phyloP scores from a whole-genome alignment of 2,329 filamentous ascomycete genomes.

The Colletotrichum sojae region DNA sequence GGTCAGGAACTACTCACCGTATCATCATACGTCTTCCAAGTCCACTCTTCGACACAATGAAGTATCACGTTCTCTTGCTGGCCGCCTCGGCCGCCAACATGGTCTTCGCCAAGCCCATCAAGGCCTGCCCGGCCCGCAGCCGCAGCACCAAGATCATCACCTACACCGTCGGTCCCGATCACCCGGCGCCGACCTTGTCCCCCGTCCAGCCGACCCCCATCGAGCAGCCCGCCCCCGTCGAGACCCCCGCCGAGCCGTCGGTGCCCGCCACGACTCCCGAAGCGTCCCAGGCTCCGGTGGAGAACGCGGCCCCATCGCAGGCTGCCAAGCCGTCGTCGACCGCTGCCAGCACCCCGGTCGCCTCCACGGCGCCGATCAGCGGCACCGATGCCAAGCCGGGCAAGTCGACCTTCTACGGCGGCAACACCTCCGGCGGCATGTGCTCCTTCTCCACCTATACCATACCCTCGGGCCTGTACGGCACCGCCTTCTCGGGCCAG shows the following conservation, averaged over 20 bases:
- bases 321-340: conserved; percentile 4
- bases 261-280: conserved; percentile 18
- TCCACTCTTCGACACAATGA: conserved; percentile 39
- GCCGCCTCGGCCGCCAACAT: conserved; percentile 38
- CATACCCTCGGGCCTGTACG: conserved; percentile 70
- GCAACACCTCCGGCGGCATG: conserved; percentile 70
- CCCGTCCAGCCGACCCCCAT: conserved; percentile 26
- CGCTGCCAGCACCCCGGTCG: conserved; percentile 19
- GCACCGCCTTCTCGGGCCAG: conserved; percentile 72
- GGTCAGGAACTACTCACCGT: conserved; percentile 1
- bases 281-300: conserved; percentile 11
- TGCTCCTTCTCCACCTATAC: conserved; percentile 76
- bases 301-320: conserved; percentile 10
- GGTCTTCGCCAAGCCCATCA: conserved; percentile 37
- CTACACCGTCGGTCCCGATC: conserved; percentile 6
- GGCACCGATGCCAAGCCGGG: conserved; percentile 45
- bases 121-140: conserved; percentile 18
- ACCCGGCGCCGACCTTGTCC: conserved; percentile 14
- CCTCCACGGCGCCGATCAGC: conserved; percentile 19
- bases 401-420: conserved; percentile 67
- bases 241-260: conserved; percentile 19
- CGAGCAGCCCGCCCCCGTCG: conserved; percentile 18
- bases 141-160: conserved; percentile 29
- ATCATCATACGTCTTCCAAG: conserved; percentile 5
- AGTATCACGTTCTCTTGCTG: conserved; percentile 39